Base-by-base conservation (phyloP, 352 stramenopile species). In the Pythium plurisporium region DNA sequence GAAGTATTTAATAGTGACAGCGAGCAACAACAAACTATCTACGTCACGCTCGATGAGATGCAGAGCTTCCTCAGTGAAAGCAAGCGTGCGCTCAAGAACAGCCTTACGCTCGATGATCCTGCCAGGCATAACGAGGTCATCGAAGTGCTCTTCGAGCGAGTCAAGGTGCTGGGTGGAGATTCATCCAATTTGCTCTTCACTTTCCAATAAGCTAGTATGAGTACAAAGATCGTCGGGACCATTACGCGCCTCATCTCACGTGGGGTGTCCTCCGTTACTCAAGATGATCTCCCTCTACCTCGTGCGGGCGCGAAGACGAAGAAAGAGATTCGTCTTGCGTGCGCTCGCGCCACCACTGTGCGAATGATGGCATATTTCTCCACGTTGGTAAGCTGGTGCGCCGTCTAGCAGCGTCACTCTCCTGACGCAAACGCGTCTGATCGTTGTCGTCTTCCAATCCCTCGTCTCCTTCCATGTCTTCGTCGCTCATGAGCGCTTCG, bases 1-100 rank as follows among this genome's bases (percentile, higher is more conserved):
- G 80, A 92, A 41, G 60, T 88, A 6, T 89, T 92, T 52, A 90
- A 90, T 55, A 90, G 73, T 58, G 79, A 92, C 51, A 88, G 74
- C 15, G 82, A 92, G 40, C 70, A 84, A 44, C 75, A 82, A 59
- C 82, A 92, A 41, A 89, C 82, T 0, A 79, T 90, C 30, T 85
- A 92, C 37, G 78, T 92, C 19, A 74, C 77, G 4, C 71, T 69
- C 42, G 66, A 65, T 25, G 79, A 89, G 49, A 75, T 92, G 65
- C 54, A 78, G 57, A 5, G 56, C 49, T 89, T 83, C 43, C 42
- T 89, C n/a, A 50, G 53, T 19, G 72, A 84, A 51, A 86, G 71
- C 59, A 70, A 65, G 31, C 74, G 72, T 22, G 71, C 73, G 3
- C 37, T 55, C 9, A 44, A 44, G 26, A 29, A 40, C 27, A 49